Conservation (phyloP, 2,329 filamentous ascomycete species). For the Helminthosporium solani region DNA sequence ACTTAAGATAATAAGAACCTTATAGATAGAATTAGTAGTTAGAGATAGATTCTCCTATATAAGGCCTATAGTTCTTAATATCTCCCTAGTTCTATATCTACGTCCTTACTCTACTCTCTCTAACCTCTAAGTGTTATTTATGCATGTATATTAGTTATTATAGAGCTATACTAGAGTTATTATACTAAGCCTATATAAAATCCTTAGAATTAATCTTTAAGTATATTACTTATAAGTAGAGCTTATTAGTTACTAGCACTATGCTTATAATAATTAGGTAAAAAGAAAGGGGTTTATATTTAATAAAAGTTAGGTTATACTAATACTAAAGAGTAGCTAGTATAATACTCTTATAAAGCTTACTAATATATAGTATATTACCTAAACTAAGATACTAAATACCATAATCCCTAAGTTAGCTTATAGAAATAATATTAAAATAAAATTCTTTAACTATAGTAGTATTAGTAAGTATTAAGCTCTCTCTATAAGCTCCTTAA, state of each 20-base stretch:
- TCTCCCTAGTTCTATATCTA: too few relatives aligned
- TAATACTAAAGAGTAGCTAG: background rate
- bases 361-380: background rate
- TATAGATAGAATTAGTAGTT: too few relatives aligned
- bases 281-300: slow-evolving; percentile 1
- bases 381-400: slow-evolving; percentile 1
- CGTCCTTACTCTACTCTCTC: too few relatives aligned
- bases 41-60: too few relatives aligned
- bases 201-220: background rate
- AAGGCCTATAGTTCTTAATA: too few relatives aligned
- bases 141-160: too few relatives aligned
- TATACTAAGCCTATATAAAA: background rate
- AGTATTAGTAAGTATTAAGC: background rate
- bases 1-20: too few relatives aligned
- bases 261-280: background rate
- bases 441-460: slow-evolving; percentile 1
- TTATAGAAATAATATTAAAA: slow-evolving; percentile 1
- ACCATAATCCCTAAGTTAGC: background rate
- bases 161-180: background rate
- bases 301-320: slow-evolving; percentile 2
- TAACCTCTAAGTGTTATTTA: too few relatives aligned
- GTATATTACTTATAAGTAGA: background rate
- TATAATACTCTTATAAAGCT: background rate
- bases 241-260: background rate
- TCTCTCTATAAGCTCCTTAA: background rate